Base-by-base conservation (phyloP, 2,329 filamentous ascomycete genomes). In the Paraphoma chrysanthemicola region DNA sequence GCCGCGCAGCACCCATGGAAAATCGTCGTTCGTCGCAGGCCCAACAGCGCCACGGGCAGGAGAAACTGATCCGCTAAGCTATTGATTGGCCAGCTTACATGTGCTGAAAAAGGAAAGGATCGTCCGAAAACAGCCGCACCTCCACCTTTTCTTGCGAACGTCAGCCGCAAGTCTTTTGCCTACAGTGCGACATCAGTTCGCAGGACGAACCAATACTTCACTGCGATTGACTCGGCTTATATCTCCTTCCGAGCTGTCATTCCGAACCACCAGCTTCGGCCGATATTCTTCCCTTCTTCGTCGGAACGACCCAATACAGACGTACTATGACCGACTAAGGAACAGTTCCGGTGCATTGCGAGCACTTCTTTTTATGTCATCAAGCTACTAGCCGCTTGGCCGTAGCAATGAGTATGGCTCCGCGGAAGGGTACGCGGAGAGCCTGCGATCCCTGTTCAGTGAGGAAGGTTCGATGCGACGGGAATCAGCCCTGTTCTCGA, bases 391-490 rank as follows among this genome's bases (percentile, higher is more conserved):
- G 53, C 48, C 51, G 44, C 56, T 59, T 63, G 54, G 56, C 59
- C 48, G 38, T 44, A 41, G 59, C 48, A 28, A 69, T 69, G 67
- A 65, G 60, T 59, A 66, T 66, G 68, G 70, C 68, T 45, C 67
- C 69, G 53, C 70, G 72, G 48, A 75, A 74, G 57, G 72, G 72
- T 36, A 75, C 72, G 33, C 68, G 72, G 46, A 63, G 71, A 62
- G 73, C 73, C 51, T 75, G 73, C 57, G 73, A 75, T 52, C 70
- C 72, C 48, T 75, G 73, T 47, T 73, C 72, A 30, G 66, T 75
- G 52, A 63, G 73, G 42, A 75, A 75, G 55, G 69, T 74, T 28
- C 62, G 72, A 47, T 75, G 73, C 38, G 72, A 75, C 48, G 73
- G 73, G 46, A 70, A 70, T 30, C 66, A 70, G 48, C 73, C 73